Conservation (phyloP, 179 eudicot species). For the Beta lomatogona region DNA sequence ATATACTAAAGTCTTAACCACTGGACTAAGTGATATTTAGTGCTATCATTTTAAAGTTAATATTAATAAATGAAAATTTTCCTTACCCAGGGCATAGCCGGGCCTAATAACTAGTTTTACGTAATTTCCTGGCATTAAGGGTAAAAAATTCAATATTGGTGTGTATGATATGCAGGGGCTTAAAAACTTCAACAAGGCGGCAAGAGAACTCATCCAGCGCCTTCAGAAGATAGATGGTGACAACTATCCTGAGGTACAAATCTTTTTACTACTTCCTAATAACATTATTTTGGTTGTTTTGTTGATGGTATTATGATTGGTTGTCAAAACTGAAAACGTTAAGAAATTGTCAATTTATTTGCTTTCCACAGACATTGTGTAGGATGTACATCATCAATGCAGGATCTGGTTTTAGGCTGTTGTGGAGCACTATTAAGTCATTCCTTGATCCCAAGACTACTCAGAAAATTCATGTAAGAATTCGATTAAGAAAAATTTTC, state of each 20-base stretch:
- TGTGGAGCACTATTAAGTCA: conserved; percentile 78
- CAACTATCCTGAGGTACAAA: conserved; percentile 80
- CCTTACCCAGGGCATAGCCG: too few relatives aligned
- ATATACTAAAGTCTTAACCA: too few relatives aligned
- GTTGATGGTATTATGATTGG: not conserved
- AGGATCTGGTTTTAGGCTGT: conserved; percentile 82
- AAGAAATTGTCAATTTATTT: not conserved
- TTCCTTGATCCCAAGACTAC: conserved; percentile 92
- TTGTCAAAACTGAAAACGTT: not conserved
- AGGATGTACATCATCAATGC: conserved; percentile 96
- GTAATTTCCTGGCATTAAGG: not conserved
- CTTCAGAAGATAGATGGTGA: conserved; percentile 85
- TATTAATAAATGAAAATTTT: too few relatives aligned
- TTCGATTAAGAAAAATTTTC: not conserved
- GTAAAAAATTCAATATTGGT: not conserved
- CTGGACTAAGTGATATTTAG: too few relatives aligned
- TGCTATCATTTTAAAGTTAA: too few relatives aligned
- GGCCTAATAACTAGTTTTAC: too few relatives aligned
- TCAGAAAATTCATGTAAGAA: conserved; percentile 74
- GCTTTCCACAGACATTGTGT: conserved; percentile 52
- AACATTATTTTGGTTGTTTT: not conserved
- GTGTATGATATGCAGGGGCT: conserved; percentile 55
- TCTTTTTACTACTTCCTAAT: not conserved
- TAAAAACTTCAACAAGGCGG: conserved; percentile 78
- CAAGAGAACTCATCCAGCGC: conserved; percentile 74